Conservation (phyloP, 1,139 yeast species). For the Pichia sp. region DNA sequence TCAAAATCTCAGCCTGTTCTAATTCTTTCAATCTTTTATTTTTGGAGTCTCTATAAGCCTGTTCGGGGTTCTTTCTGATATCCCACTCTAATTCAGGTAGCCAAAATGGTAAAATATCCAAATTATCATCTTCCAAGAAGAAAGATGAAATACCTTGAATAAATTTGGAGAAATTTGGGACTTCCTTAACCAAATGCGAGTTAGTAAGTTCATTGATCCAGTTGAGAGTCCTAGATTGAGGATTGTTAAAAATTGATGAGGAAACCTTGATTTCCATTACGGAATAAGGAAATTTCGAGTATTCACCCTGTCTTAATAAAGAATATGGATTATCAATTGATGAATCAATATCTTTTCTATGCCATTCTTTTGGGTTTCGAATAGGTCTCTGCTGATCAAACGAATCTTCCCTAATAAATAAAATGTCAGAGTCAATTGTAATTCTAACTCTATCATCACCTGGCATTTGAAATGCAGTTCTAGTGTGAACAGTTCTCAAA, state of each 20-base stretch:
- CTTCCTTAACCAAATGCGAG: constrained; percentile 79
- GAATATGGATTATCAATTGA: constrained; percentile 61
- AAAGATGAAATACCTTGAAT: constrained; percentile 86
- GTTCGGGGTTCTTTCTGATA: constrained; percentile 66
- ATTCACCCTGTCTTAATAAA: constrained; percentile 80
- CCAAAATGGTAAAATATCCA: constrained; percentile 93
- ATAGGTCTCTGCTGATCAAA: constrained; percentile 81
- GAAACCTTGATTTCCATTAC: constrained; percentile 84
- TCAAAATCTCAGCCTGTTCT: constrained; percentile 25
- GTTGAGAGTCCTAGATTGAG: constrained; percentile 38
- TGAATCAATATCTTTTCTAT: constrained; percentile 82
- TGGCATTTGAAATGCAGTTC: constrained; percentile 97
- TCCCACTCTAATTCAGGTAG: constrained; percentile 82
- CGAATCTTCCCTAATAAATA: constrained; percentile 84
- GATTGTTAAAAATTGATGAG: constrained; percentile 37
- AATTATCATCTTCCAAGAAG: constrained; percentile 81
- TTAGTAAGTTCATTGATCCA: constrained; percentile 88
- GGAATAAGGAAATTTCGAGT: constrained; percentile 76
- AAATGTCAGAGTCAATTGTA: constrained; percentile 80
- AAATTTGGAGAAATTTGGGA: constrained; percentile 84
- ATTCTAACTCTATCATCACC: constrained; percentile 91
- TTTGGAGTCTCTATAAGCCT: constrained; percentile 41
- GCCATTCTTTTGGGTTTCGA: constrained; percentile 87
- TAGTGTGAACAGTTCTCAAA: constrained; percentile 74
- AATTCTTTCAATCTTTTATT: constrained; percentile 19